phyloP scores from a whole-genome alignment of 2,329 filamentous ascomycete species.

The Sphaerulina vaccinii region DNA sequence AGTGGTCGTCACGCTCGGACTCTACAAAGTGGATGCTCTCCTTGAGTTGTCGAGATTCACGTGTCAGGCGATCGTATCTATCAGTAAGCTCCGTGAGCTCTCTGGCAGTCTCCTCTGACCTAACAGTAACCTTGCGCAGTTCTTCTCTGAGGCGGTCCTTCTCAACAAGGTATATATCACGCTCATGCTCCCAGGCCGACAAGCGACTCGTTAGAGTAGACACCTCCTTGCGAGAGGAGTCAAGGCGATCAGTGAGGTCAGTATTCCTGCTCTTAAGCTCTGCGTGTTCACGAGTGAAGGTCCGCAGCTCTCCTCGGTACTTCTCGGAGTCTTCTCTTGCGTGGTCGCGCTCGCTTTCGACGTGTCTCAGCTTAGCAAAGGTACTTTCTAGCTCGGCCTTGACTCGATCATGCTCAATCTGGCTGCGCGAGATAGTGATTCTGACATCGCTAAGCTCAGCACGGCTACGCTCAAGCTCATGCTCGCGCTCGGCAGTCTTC shows the following conservation, averaged over 20 bases:
- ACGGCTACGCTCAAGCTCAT: conserved; percentile 30
- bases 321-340: conserved; percentile 32
- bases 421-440: conserved; percentile 24
- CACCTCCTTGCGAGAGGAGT: conserved; percentile 31
- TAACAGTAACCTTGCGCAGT: conserved; percentile 27
- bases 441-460: conserved; percentile 29
- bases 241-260: conserved; percentile 29
- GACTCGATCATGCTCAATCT: conserved; percentile 31
- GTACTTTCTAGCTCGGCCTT: conserved; percentile 29
- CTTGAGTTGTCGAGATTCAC: conserved; percentile 30
- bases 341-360: conserved; percentile 31
- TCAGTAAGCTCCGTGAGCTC: conserved; percentile 31
- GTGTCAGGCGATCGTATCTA: conserved; percentile 28
- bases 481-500: conserved; percentile 32
- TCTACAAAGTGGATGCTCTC: conserved; percentile 32
- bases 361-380: conserved; percentile 23
- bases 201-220: conserved; percentile 29
- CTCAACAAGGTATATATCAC: conserved; percentile 30
- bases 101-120: conserved; percentile 27
- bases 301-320: conserved; percentile 30
- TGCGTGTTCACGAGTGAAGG: conserved; percentile 31
- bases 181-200: conserved; percentile 30
- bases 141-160: conserved; percentile 34
- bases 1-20: conserved; percentile 34
- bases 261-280: conserved; percentile 30